A percentile compares a stretch with the other conserved stretches of the same genome.
Conservation (phyloP, 2,329 filamentous ascomycete genomes). For the Neonectria ditissima region DNA sequence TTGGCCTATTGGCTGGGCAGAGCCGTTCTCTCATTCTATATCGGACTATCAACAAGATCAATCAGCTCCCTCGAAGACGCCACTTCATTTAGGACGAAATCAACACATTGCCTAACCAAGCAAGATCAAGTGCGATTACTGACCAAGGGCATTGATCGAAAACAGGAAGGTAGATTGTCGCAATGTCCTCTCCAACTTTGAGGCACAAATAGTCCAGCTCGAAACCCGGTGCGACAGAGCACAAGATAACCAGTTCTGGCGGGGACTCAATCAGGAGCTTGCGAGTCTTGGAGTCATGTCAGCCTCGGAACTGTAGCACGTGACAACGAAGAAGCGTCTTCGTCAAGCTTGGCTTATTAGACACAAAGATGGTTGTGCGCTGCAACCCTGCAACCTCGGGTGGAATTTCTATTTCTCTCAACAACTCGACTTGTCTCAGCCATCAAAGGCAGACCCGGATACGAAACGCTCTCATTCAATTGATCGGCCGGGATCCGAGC, state of each 20-base stretch:
- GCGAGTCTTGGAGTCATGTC: background rate
- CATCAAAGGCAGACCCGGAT: slow-evolving; percentile 26
- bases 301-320: background rate
- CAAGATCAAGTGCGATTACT: background rate
- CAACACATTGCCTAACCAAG: slow-evolving; percentile 2
- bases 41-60: slow-evolving; percentile 22
- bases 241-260: slow-evolving; percentile 2
- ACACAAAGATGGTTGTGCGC: slow-evolving; percentile 2
- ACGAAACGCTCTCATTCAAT: slow-evolving; percentile 26
- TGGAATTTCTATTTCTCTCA: slow-evolving; percentile 17
- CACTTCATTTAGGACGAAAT: slow-evolving; percentile 26
- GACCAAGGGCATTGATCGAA: slow-evolving; percentile 6
- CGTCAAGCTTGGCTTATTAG: slow-evolving; percentile 9
- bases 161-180: background rate
- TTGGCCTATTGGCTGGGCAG: slow-evolving; percentile 25
- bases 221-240: slow-evolving; percentile 1
- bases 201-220: background rate
- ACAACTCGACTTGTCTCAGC: slow-evolving; percentile 24
- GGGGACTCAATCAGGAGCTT: background rate
- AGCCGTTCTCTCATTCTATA: slow-evolving; percentile 22
- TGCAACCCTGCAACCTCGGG: slow-evolving; percentile 2
- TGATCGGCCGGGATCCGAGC: slow-evolving; percentile 24
- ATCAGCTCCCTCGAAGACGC: slow-evolving; percentile 24
- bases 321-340: background rate
- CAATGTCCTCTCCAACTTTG: background rate